Evolutionary conservation across 768 basidiomycete species (phyloP), one percentile per base, ranked within the genome.

Genomic region (Macrolepiota fuliginosa): DNA sequence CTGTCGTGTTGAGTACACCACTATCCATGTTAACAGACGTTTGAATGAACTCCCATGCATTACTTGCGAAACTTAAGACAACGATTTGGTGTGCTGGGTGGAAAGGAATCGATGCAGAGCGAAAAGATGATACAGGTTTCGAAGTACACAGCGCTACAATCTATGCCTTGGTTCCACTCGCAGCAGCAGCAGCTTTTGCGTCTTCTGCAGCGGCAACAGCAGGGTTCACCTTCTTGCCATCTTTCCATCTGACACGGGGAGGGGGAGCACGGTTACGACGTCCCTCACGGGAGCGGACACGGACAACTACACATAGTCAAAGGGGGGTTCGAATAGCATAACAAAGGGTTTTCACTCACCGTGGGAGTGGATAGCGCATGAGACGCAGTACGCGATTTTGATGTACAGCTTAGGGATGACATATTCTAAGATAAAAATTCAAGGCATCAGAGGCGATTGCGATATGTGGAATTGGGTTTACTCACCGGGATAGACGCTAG

Each of bases 311-410:
- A 61, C 55, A 12, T 53, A 60, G n/a, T 11, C 27, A 40, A 19
- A 57, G 37, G 24, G 37, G 39, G 57, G 7, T 7, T 22, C 42
- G 2, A 12, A 40, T 24, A 53, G 46, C 55, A 58, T 49, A 53
- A 51, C 51, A 50, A 24, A 39, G 50, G 65, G 32, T 62, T 24
- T 54, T 27, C 1, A 75, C 91, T 64, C 66, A 94, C 95, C 92
- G 77, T 99, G 97, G 69, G 95, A 94, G 84, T 99, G 97, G 76
- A 99, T 98, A 40, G 97, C 97, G 74, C 97, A 99, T 53, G 96
- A 97, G 61, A 99, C 92, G 77, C 97, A 99, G 85, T 99, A 98
- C 47, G 87, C 90, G 70, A 97, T 93, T 88, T 98, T 96, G 84
- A 96, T 90, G 85, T 98, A 98, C 66, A 98, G 80, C 77, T 98